Percentiles rank a stretch among this genome's conserved stretches.
Conservation (phyloP, 495 filamentous ascomycete genomes). For the Aspergillus homomorphus region DNA sequence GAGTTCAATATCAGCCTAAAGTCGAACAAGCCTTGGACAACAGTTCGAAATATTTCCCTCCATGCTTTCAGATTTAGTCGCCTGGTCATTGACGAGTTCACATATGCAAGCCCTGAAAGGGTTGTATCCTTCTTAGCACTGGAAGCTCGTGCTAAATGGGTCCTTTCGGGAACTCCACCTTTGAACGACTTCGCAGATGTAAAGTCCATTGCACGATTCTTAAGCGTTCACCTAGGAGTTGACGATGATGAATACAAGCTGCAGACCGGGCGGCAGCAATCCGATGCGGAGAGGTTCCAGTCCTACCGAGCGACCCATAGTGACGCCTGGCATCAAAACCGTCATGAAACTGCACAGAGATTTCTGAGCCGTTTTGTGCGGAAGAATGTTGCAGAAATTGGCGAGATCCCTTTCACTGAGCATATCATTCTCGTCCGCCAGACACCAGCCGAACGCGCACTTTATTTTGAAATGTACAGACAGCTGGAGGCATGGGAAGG, state of each 20-base stretch:
- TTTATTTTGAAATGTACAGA: constrained; percentile 48
- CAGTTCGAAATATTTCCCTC: constrained; percentile 37
- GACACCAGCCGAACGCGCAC: constrained; percentile 39
- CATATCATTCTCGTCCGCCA: constrained; percentile 38
- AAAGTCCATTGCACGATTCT: constrained; percentile 52
- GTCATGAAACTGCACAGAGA: constrained; percentile 46
- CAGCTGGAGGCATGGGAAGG: constrained; percentile 42
- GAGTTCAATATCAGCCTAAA: constrained; percentile 25
- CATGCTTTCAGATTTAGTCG: constrained; percentile 62
- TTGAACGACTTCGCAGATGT: constrained; percentile 57
- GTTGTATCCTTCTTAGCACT: constrained; percentile 32
- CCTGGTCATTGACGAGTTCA: constrained; percentile 67
- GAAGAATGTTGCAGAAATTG: constrained; percentile 48
- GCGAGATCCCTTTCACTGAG: constrained; percentile 37
- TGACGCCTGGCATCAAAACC: constrained; percentile 49
- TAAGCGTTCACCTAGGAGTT: constrained; percentile 55
- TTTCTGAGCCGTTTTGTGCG: constrained; percentile 55
- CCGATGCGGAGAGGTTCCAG: constrained; percentile 48
- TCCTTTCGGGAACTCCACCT: constrained; percentile 65
- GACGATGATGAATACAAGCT: constrained; percentile 42
- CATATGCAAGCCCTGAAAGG: constrained; percentile 46
- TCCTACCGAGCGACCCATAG: constrained; percentile 41
- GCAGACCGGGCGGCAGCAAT: constrained; percentile 32
- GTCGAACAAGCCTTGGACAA: constrained; percentile 14
- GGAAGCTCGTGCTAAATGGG: constrained; percentile 56